phyloP scores from a whole-genome alignment of 139 green algal genomes.

The Nannochloris sp. region DNA sequence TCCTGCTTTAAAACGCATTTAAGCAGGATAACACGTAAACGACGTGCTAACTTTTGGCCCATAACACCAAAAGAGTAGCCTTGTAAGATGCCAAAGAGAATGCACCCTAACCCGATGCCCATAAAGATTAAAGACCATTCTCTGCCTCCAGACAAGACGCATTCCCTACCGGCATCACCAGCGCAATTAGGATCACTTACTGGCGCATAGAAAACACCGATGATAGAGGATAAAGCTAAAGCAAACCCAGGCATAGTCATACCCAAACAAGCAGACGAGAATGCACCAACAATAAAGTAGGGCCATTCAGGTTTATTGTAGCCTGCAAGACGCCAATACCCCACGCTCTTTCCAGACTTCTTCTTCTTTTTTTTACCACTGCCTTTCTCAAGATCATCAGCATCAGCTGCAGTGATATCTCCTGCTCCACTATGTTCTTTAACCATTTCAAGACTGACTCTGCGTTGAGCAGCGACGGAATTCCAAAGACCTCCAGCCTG shows the following conservation, averaged over 20 bases:
- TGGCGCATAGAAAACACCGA: constrained; percentile 28
- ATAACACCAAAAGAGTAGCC: constrained; percentile 36
- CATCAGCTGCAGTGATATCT: neutral
- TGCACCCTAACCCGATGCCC: constrained; percentile 34
- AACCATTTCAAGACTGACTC: neutral
- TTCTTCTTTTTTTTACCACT: neutral
- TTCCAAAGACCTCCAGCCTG: too few species aligned
- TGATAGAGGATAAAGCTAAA: constrained; percentile 42
- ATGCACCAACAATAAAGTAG: constrained; percentile 25
- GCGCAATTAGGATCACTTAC: neutral
- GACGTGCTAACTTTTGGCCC: constrained; percentile 44
- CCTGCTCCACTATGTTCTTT: neutral
- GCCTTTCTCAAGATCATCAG: constrained; percentile 1
- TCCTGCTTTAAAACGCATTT: constrained; percentile 47
- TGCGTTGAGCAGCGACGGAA: neutral
- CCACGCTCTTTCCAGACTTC: constrained; percentile 13
- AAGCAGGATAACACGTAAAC: constrained; percentile 56
- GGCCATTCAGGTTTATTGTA: constrained; percentile 50
- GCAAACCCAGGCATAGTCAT: constrained; percentile 56
- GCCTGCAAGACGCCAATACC: constrained; percentile 37
- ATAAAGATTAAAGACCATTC: constrained; percentile 56
- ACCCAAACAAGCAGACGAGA: constrained; percentile 34
- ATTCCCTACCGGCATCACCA: neutral
- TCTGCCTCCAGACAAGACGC: constrained; percentile 17
- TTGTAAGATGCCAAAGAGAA: constrained; percentile 30